Conservation (phyloP, 1,139 yeast genomes). For the Suhomyces anneliseae region DNA sequence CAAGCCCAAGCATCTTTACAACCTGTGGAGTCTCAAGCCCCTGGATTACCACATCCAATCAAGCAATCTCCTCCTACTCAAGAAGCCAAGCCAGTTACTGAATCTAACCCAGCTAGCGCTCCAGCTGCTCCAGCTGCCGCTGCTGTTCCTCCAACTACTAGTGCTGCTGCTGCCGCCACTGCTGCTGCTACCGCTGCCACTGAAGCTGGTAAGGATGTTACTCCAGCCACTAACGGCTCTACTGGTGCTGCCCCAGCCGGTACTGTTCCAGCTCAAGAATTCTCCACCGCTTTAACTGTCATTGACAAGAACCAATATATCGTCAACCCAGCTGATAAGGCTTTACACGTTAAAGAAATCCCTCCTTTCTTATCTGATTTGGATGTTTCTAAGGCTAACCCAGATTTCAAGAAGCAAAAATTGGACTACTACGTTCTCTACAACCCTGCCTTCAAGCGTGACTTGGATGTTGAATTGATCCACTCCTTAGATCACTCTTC, state of each 20-base stretch:
- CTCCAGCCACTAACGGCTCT: slow-evolving; percentile 5
- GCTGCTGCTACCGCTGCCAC: neutral
- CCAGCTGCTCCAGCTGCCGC: neutral
- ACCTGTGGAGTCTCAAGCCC: slow-evolving; percentile 6
- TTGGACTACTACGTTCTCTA: slow-evolving; percentile 87
- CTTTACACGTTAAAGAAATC: slow-evolving; percentile 67
- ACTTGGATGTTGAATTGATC: slow-evolving; percentile 81
- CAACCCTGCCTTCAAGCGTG: slow-evolving; percentile 74
- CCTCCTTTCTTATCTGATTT: slow-evolving; percentile 82
- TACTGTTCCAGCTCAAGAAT: slow-evolving; percentile 21
- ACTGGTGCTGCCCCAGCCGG: slow-evolving; percentile 9
- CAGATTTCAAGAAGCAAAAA: slow-evolving; percentile 78
- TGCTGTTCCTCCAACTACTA: neutral
- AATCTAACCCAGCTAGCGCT: neutral
- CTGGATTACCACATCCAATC: slow-evolving; percentile 16
- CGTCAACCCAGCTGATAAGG: slow-evolving; percentile 44
- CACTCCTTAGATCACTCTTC: slow-evolving; percentile 90
- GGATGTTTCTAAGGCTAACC: slow-evolving; percentile 76
- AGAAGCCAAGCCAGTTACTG: slow-evolving; percentile 13
- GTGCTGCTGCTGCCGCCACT: neutral
- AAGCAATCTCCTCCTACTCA: slow-evolving; percentile 16
- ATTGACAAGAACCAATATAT: slow-evolving; percentile 46
- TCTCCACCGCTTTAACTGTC: slow-evolving; percentile 38
- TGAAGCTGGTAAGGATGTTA: neutral
- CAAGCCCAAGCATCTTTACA: slow-evolving; percentile 12